Base-by-base conservation (phyloP, 2,329 filamentous ascomycete genomes). In the Trichoderma citrinoviride region DNA sequence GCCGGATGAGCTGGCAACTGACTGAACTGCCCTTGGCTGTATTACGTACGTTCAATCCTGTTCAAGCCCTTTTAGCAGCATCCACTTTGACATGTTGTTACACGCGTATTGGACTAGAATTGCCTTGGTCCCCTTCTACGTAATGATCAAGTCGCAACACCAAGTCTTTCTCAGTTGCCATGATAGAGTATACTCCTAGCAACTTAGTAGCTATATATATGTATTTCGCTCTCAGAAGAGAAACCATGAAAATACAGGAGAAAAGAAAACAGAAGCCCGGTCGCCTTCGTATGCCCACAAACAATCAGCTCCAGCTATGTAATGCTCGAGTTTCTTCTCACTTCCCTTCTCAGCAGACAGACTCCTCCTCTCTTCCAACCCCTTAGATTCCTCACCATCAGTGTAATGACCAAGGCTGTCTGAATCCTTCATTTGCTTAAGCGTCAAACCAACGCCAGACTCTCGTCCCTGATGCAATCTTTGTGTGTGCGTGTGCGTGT, bases 381-480 rank as follows among this genome's bases (percentile, higher is more conserved):
- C 29, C 29, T 19, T 6, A 57, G 3, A 33, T 46, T 17, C 14
- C n/a, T 15, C 41, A 2, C 5, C 10, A 14, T 14, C 33, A 14
- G 10, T 14, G n/a, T 47, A 19, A 61, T 29, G 50, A 40, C 44
- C 44, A 58, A 29, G 40, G 27, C 56, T 54, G 19, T 15, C 47
- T 40, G n/a, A 5, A 12, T 41, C 43, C 44, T 46, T 50, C 7
- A 25, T 52, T 44, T 57, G 52, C 41, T 49, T 10, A 41, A 47
- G 19, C 27, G 40, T 41, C 37, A 60, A 60, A 61, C 58, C 49
- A 53, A 61, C 61, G 50, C 50, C 52, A 27, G 43, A 64, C 43
- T 58, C 44, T 58, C 29, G 12, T 64, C 41, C 33, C 61, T 58
- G 52, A 64, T 64, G 61, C 61, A 64, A 64, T 47, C 33, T 50